Base-by-base conservation (phyloP, 1,284 basidiomycete genomes). In the Apiotrichum mycotoxinovorans region DNA sequence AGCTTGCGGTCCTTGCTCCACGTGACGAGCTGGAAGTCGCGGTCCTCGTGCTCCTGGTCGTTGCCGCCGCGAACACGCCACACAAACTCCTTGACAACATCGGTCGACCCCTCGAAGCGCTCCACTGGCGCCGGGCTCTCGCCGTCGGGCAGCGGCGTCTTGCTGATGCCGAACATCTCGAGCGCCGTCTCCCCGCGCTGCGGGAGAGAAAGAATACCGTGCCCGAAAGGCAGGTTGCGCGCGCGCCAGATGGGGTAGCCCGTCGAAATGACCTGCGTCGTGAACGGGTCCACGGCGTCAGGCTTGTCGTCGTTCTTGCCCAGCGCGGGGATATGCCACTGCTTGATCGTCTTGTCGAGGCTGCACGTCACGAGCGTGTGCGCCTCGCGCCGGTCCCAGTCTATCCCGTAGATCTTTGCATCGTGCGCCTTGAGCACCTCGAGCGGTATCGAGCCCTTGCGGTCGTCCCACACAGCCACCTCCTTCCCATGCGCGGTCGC, bases 31-130 rank as follows among this genome's bases (percentile, higher is more conserved):
- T 96, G 93, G 73, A 92, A 94, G 57, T 89, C 86, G 11, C 85
- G 82, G 70, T 84, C 83, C 56, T 86, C 84, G 82, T 66, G 57
- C n/a, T 30, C 35, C 12, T 65, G 54, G 71, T 81, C 77, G 14
- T 76, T 66, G 0, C 79, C 80, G 44, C 83, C 83, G 50, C 80
- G 70, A 0, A 83, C 85, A 57, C 96, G 81, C 93, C 96, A 98
- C 2, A 99, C 93, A 69, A 96, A 99, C 77, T 99, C 95, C 68
- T 97, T 97, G 37, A 98, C 95, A 5, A 93, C 89, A 67, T 96
- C 93, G 0, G 84, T 83, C 72, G 96, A 92, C 0, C 93, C 94
- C 62, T 89, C 88, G 64, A 96, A 97, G 3, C 82, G 80, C 57
- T 88, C 84, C 10, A 92, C 84, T 14, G 56, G 60, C 9, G n/a